phyloP scores from a whole-genome alignment of 768 basidiomycete genomes.

The Clathrus columnatus region DNA sequence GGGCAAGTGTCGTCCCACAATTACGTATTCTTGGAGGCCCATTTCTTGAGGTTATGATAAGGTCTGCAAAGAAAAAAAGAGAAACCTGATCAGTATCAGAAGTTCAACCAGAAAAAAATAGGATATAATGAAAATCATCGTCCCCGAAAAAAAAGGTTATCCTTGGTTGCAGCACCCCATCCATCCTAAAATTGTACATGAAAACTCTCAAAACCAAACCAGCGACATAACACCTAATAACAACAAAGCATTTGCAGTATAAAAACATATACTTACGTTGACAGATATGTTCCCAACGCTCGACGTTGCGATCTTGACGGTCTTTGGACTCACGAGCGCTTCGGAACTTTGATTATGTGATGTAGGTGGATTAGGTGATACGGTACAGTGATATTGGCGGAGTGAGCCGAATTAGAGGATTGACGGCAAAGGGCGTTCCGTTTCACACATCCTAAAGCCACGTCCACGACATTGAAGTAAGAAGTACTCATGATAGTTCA shows the following conservation, averaged over 20 bases:
- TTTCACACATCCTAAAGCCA: no score
- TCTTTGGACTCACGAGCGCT: neutral
- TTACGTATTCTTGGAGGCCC: conserved; percentile 87
- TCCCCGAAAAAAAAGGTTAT: neutral
- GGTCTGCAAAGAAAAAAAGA: neutral
- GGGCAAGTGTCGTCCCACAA: conserved; percentile 95
- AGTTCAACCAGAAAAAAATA: neutral
- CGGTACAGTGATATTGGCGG: no score
- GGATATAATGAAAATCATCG: neutral
- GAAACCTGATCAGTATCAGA: neutral
- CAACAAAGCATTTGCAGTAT: neutral
- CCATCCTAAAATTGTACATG: neutral
- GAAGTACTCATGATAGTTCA: neutral
- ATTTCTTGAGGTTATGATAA: conserved; percentile 36
- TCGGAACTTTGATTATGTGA: neutral
- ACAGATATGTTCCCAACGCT: neutral
- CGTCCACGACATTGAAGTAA: no score
- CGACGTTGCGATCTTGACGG: neutral
- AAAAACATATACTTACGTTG: neutral
- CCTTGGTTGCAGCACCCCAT: neutral
- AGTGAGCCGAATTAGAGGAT: neutral
- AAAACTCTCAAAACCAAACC: neutral
- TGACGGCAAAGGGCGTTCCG: no score
- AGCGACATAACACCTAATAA: neutral
- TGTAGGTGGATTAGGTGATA: no score